Conservation (phyloP, 2,329 filamentous ascomycete genomes). For the Exophiala sp. region DNA sequence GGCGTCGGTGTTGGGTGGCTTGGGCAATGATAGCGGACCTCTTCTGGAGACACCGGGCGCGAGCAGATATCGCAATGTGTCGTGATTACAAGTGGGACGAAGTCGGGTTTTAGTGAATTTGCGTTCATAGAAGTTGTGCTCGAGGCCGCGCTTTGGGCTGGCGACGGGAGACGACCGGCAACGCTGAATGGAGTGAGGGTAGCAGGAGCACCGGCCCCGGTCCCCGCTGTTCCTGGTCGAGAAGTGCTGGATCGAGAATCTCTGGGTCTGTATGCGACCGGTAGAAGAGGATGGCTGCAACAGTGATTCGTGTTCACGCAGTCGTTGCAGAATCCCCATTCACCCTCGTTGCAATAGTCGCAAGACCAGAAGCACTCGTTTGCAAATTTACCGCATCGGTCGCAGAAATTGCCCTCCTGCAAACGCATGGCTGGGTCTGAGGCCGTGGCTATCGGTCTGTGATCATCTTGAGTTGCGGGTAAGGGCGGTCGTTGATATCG, state of each 20-base stretch:
- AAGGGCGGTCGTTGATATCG: conserved; percentile 37
- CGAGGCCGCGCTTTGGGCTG: conserved; percentile 22
- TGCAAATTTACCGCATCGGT: conserved; percentile 63
- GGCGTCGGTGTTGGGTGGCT: conserved; percentile 45
- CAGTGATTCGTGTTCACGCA: conserved; percentile 78
- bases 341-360: conserved; percentile 77
- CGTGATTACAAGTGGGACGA: conserved; percentile 64
- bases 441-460: neutral
- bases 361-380: conserved; percentile 91
- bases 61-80: conserved; percentile 75
- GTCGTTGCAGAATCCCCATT: conserved; percentile 87
- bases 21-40: conserved; percentile 73
- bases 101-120: conserved; percentile 34
- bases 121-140: conserved; percentile 19
- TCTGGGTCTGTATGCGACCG: conserved; percentile 57
- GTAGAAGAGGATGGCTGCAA: conserved; percentile 76
- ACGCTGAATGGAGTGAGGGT: conserved; percentile 17
- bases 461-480: conserved; percentile 4
- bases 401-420: conserved; percentile 78
- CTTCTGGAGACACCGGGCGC: conserved; percentile 62
- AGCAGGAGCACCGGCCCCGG: conserved; percentile 2
- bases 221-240: conserved; percentile 1
- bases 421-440: conserved; percentile 59
- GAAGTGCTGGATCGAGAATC: conserved; percentile 12
- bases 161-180: conserved; percentile 15